phyloP scores from a whole-genome alignment of 139 green algal genomes.

The Desmodesmus armatus region DNA sequence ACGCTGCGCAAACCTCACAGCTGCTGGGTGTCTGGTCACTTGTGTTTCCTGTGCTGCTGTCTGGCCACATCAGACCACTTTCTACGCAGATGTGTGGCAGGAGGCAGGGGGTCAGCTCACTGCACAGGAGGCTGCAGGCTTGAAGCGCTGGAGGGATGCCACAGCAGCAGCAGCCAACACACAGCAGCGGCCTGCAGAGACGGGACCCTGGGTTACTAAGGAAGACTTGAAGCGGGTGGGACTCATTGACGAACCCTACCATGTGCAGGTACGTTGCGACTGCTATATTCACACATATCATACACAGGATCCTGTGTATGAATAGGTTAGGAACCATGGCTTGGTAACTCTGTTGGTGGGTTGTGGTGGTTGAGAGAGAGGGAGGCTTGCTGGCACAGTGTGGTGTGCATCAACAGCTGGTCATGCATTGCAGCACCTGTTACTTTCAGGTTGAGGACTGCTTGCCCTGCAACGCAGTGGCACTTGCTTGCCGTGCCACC shows the following conservation, averaged over 20 bases:
- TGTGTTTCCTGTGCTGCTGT: background rate
- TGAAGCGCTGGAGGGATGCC: background rate
- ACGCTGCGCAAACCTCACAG: background rate
- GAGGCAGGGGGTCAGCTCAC: background rate
- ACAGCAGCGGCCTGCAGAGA: background rate
- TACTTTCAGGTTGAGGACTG: too few species aligned
- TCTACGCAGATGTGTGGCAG: conserved; percentile 1
- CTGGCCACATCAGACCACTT: background rate
- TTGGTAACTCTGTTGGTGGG: too few species aligned
- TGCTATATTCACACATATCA: too few species aligned
- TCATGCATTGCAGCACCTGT: too few species aligned
- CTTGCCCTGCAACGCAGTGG: too few species aligned
- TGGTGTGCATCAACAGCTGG: too few species aligned
- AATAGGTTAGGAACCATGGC: too few species aligned
- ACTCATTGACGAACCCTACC: background rate
- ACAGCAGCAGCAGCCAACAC: background rate
- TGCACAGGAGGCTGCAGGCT: background rate
- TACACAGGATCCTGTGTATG: too few species aligned
- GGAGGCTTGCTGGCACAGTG: too few species aligned
- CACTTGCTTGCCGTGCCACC: too few species aligned
- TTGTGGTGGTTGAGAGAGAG: too few species aligned
- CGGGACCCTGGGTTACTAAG: background rate
- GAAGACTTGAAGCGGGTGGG: background rate
- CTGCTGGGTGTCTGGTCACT: background rate
- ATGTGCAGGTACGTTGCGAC: conserved; percentile 12